Base-by-base conservation (phyloP, 2,329 filamentous ascomycete genomes). In the Thelonectria blattea region DNA sequence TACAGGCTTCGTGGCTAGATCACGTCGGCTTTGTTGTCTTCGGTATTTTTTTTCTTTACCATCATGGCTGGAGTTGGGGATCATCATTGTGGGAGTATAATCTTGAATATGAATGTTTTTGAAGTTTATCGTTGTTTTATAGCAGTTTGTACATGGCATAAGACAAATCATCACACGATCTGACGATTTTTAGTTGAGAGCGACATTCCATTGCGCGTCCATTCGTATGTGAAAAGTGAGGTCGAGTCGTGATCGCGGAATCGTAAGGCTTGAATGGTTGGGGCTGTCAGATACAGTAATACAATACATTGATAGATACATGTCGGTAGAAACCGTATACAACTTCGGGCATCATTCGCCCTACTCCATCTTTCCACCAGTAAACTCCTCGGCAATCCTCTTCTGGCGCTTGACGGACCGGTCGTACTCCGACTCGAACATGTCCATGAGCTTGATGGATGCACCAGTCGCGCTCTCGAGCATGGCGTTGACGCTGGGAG, bases 331-430 rank as follows among this genome's bases (percentile, higher is more conserved):
- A 22, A 58, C 24, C 71, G 59, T 71, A 62, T 73, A 71, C 68
- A 72, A 58, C 48, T 52, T 59, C 52, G 50, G 52, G 15, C n/a
- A 49, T 54, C 20, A 56, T 34, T 32, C 34, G 46, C 27, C 51
- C 34, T 74, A 76, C 58, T 80, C 78, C 76, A 86, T 80, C 75
- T 84, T 85, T 61, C 85, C 84, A 53, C 85, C 85, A 20, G 85
- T 87, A 61, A 88, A 76, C 73, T 85, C 83, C 72, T 87, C 85
- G 3, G 85, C 80, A 56, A 87, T 81, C 50, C 72, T 76, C 77
- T 83, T 85, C 72, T 86, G 84, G 58, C 84, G 75, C 74, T 78
- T 77, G 17, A 78, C 76, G 18, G 83, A 84, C 62, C 79, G 78
- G 56, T 78, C 76, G 52, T 74, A 73, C 58, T 80, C 79, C 8